Evolutionary conservation across 805 yeast species (phyloP), one percentile per base, ranked within the genome.

Genomic region (Clavispora asparagi): DNA sequence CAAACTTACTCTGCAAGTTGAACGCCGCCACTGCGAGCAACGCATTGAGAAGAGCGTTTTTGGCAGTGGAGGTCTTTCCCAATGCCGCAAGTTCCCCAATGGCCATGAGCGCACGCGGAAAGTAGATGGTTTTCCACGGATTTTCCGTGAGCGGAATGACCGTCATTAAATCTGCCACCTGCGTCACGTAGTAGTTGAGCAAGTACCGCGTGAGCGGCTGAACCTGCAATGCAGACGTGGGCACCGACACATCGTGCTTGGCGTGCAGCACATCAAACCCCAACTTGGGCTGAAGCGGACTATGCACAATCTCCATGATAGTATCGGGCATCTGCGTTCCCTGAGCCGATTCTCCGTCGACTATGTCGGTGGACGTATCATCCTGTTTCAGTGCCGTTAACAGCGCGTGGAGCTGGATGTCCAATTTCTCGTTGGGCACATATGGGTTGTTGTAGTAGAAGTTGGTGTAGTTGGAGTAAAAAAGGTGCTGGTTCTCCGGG

Each of bases 91-190:
- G 65, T 58, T 89, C 96, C 4, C 96, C 96, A 25, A 89, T 71
- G 0, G 95, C 95, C 71, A 79, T 73, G 29, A 86, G 64, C 1
- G 95, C 96, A 42, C 94, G 65, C 0, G 96, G 95, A 49, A 88
- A 81, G 63, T 87, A 88, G n/a, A 87, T 80, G 2, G 85, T 81
- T 56, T 84, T 85, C 96, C 96, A 89, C 0, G 96, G 95, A 59
- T 87, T 89, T 50, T 83, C 85, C 0, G 86, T 79, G 42, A 82
- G 71, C 0, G 82, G 79, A 19, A 83, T 78, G 4, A 83, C 89
- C 0, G 88, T 79, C 89, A 85, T 83, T 44, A 81, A 64, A 60
- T 87, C 94, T 0, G 92, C 92, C 1, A 89, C 94, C 52, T 82
- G 80, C 14, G 83, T 79, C 14, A 79, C 74, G 61, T 87, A 89